Evolutionary conservation across 2,329 filamentous ascomycete genomes (phyloP).

Genomic region (Aspergillus sp.): DNA sequence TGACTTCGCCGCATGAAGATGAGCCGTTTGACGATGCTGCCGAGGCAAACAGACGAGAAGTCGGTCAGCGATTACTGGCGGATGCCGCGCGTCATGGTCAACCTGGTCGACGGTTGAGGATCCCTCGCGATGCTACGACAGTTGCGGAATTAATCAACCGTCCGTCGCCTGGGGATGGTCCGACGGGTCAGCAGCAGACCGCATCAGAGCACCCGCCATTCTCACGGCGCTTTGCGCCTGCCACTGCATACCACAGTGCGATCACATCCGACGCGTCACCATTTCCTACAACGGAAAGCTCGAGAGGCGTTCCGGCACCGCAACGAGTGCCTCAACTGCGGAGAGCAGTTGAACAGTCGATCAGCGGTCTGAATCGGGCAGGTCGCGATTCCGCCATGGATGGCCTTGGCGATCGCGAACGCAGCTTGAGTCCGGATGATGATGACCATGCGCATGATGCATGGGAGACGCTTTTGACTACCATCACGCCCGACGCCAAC

Average conservation of each 20-base stretch:
- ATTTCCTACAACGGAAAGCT: conserved; percentile 16
- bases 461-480: conserved; percentile 76
- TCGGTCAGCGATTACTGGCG: conserved; percentile 25
- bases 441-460: conserved; percentile 45
- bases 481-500: conserved; percentile 71
- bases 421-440: conserved; percentile 63
- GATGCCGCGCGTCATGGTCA: conserved; percentile 28
- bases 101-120: conserved; percentile 27
- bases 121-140: conserved; percentile 28
- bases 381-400: conserved; percentile 41
- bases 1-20: conserved; percentile 16
- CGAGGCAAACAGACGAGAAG: conserved; percentile 24
- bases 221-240: conserved; percentile 40
- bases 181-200: conserved; percentile 6
- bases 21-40: conserved; percentile 19
- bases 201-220: conserved; percentile 19
- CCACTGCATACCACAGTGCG: conserved; percentile 24
- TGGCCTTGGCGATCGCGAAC: conserved; percentile 74
- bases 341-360: conserved; percentile 28
- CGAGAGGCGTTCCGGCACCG: conserved; percentile 13
- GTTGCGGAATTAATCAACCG: conserved; percentile 16
- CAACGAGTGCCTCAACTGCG: conserved; percentile 21
- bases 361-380: conserved; percentile 15
- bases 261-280: conserved; percentile 19
- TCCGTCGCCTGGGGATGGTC: conserved; percentile 13